Base-by-base conservation (phyloP, 257 asterid species). In the Petunia axillaris region DNA sequence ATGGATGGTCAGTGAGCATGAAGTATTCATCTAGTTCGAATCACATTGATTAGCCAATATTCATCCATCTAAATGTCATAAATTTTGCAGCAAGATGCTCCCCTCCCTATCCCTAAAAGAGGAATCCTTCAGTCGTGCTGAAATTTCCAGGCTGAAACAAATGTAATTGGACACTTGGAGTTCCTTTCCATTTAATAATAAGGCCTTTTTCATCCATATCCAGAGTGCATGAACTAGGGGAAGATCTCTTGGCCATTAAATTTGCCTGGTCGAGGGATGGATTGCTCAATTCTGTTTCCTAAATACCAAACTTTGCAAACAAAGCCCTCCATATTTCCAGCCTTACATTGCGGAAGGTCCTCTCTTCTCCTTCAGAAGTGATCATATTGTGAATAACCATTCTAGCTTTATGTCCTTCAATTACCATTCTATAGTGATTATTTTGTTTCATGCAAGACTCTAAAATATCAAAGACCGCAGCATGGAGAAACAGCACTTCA, bases 241-340 rank as follows among this genome's bases (percentile, higher is more conserved):
- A 25, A 25, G 25, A 25, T 25, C 25, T 25, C 25, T 25, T 25
- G 25, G 25, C 25, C 25, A 86, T 57, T 73, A 85, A 53, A n/a
- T 77, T 75, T 36, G 90, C 90, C 53, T 83, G 87, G 76, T 40
- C 67, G 80, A 88, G 53, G 14, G 91, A 81, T 13, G 74, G 40
- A 65, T 55, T 59, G 70, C 91, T 86, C 52, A 86, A 78, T 2
- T 67, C 85, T 4, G 66, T 55, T 68, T 89, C 91, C 63, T 81
- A 79, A 38, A 87, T 67, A 7, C 87, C 85, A 55, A 79, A 78
- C 11, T 75, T 48, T 8, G 62, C 74, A 48, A 86, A 73, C 35
- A 57, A 55, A 13, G 41, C 80, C 83, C 90, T 84, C 93, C 92
- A 86, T 44, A 81, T 63, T 35, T 83, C 83, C 41, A 87, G 79